These are phyloP conservation scores for Magnolia officinalis DNA, from an alignment of 164 flowering plant species.

Conservation along the genomic window DNA sequence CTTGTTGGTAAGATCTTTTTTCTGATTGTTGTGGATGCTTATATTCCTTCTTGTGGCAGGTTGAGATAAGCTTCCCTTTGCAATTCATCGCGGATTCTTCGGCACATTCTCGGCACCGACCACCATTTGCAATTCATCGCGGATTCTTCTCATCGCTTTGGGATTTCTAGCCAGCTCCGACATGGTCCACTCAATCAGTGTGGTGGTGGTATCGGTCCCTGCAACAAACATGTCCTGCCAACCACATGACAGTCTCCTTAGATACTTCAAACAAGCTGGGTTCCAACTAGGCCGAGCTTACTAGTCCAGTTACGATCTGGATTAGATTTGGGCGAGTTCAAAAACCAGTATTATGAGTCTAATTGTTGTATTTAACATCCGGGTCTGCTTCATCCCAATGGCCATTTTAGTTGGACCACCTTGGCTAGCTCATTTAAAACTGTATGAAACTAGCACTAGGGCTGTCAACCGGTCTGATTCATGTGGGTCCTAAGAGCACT, in stretches of 20 bases:
- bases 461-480: too few relatives aligned
- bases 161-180: slow-evolving; percentile 22
- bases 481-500: too few relatives aligned
- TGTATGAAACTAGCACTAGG: too few relatives aligned
- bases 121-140: slow-evolving; percentile 6
- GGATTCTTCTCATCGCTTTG: neutral
- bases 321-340: neutral
- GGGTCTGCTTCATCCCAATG: neutral
- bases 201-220: slow-evolving; percentile 21
- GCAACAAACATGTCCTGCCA: slow-evolving; percentile 23
- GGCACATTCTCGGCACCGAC: slow-evolving; percentile 1
- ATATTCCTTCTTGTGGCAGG: too few relatives aligned
- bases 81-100: too few relatives aligned
- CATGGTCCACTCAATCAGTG: slow-evolving; percentile 27
- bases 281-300: neutral
- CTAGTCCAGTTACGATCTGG: neutral
- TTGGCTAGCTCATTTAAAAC: neutral
- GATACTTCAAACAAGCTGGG: neutral
- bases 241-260: neutral
- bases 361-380: too few relatives aligned
- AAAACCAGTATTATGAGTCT: neutral
- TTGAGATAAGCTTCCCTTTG: too few relatives aligned
- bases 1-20: too few relatives aligned
- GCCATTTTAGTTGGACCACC: neutral
- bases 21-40: too few relatives aligned